Evolutionary conservation across 2,329 filamentous ascomycete genomes (phyloP).

Genomic region (Dactylellina haptotyla): DNA sequence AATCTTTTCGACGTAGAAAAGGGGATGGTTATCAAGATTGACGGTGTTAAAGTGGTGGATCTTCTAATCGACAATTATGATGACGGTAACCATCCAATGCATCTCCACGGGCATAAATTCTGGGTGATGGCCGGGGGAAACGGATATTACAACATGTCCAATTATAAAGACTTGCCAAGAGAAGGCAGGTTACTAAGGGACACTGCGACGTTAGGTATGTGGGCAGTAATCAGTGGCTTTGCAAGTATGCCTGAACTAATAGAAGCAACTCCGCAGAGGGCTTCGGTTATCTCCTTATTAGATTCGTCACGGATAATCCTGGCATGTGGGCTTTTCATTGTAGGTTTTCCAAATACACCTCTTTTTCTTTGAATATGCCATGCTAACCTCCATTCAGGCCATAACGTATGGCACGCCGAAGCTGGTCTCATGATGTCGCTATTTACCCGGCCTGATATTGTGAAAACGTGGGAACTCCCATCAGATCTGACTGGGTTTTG

Average conservation of each 20-base stretch:
- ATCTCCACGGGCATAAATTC: constrained; percentile 80
- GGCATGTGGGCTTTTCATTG: constrained; percentile 71
- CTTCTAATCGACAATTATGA: constrained; percentile 82
- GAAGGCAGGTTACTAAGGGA: constrained; percentile 52
- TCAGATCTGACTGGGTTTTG: constrained; percentile 65
- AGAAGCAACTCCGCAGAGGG: constrained; percentile 62
- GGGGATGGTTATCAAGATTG: constrained; percentile 58
- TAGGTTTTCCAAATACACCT: constrained; percentile 14
- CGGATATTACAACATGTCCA: constrained; percentile 55
- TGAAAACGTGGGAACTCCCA: constrained; percentile 64
- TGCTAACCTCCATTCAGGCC: constrained; percentile 57
- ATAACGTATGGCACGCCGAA: constrained; percentile 70
- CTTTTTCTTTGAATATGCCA: background rate
- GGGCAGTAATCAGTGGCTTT: constrained; percentile 1
- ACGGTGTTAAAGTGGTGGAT: constrained; percentile 71
- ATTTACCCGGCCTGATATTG: constrained; percentile 64
- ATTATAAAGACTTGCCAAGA: constrained; percentile 46
- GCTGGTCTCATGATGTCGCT: constrained; percentile 72
- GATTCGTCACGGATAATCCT: constrained; percentile 69
- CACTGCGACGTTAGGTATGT: constrained; percentile 55
- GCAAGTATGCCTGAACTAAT: constrained; percentile 53
- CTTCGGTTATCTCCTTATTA: constrained; percentile 68
- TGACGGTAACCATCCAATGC: constrained; percentile 74
- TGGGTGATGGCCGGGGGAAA: constrained; percentile 64
- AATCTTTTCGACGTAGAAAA: constrained; percentile 60